Base-by-base conservation (phyloP, 2,329 filamentous ascomycete genomes). In the Hymenoscyphus repandus region DNA sequence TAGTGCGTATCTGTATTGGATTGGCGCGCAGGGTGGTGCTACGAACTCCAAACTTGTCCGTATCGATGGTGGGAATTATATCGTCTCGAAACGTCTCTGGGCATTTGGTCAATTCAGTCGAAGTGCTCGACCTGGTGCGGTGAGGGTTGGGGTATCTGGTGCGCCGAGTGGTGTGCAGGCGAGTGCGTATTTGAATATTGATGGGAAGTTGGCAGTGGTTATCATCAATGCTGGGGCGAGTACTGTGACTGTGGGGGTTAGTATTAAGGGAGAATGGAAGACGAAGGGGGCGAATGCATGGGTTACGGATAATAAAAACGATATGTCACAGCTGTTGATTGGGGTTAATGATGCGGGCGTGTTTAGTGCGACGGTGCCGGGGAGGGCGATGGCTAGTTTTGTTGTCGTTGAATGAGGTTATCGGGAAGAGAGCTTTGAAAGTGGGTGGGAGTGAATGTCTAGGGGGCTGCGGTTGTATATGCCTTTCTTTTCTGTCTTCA, bases 1-100 rank as follows among this genome's bases (percentile, higher is more conserved):
- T 5, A 74, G 70, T 6, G 78, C 71, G 0, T 80, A 79, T 58
- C 66, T 81, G 5, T 80, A 77, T 65, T 81, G 77, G 77, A 72
- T 76, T 60, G 75, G 75, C 10, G 45, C 36, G 7, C 34, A 57
- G 41, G 18, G 36, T 15, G 37, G 47, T 17, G 60, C 63, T 13
- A 68, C 71, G 22, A 68, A 68, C 52, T 68, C 66, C 37, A 68
- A 68, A 9, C 30, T 58, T 6, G 50, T 57, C n/a, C 34, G 39
- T 9, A 32, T 52, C 17, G 37, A 45, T 37, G 36, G 46, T 15
- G 36, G 43, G 9, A 45, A 46, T 27, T 45, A 49, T 31, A 45
- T 31, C 22, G 39, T 51, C 1, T 56, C 53, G 13, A 54, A 52
- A 13, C 32, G 54, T 6, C 42, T 58, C 1, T 63, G 58, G 58